Percentiles rank a stretch among this genome's conserved stretches.
Conservation (phyloP, 2,329 filamentous ascomycete species). For the Graphiopsis chlorocephala region DNA sequence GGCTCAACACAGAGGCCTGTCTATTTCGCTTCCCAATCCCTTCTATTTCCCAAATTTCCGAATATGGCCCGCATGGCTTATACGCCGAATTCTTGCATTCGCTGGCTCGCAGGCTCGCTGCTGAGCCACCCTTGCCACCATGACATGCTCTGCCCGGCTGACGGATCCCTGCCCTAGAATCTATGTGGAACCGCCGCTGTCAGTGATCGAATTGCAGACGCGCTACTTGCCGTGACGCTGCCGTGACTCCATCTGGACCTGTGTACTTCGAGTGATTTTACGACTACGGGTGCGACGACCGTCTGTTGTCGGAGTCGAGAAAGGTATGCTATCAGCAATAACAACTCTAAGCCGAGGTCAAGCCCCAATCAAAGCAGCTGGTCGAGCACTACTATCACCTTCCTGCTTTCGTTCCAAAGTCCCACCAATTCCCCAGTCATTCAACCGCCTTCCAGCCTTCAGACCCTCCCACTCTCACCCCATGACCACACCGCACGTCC, state of each 20-base stretch:
- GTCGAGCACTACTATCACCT: neutral
- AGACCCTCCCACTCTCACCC: neutral
- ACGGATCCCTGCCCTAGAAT: constrained; percentile 7
- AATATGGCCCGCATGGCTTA: constrained; percentile 5
- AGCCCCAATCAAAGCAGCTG: neutral
- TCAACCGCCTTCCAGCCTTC: neutral
- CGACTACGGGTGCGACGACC: no score
- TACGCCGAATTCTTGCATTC: neutral
- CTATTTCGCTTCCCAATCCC: neutral
- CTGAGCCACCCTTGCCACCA: constrained; percentile 10
- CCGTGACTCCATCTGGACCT: neutral
- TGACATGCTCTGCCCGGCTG: neutral
- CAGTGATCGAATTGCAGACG: neutral
- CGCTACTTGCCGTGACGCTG: neutral
- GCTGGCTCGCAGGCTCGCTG: neutral
- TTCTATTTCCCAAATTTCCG: neutral
- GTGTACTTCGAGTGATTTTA: neutral
- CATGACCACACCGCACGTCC: constrained; percentile 15
- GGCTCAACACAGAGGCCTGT: neutral
- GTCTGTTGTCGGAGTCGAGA: neutral
- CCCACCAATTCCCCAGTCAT: neutral
- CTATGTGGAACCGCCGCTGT: constrained; percentile 11
- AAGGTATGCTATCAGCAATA: neutral
- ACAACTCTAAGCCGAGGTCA: constrained; percentile 1
- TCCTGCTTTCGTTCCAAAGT: neutral